Conservation (phyloP, 176 grass and related monocot genomes). For the Oryza officinalis region DNA sequence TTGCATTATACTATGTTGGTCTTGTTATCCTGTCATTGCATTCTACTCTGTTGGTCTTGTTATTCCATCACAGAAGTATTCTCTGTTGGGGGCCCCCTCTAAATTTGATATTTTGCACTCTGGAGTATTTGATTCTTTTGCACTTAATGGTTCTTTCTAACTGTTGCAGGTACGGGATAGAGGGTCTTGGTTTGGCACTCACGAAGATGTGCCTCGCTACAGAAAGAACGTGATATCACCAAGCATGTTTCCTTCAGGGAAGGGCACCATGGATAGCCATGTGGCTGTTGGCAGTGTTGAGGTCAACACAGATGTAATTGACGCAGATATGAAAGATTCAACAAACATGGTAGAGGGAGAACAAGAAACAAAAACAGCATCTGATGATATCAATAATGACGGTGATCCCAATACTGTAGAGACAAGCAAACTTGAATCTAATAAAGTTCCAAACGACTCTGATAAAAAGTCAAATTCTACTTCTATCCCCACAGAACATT, state of each 20-base stretch:
- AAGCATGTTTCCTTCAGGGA: constrained; percentile 95
- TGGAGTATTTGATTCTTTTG: constrained; percentile 6
- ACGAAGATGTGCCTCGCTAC: constrained; percentile 79
- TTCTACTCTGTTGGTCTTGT: constrained; percentile 9
- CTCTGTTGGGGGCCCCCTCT: neutral
- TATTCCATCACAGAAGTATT: neutral
- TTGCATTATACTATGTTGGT: constrained; percentile 1
- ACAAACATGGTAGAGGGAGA: constrained; percentile 23
- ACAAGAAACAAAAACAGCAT: constrained; percentile 28
- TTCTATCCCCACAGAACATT: constrained; percentile 52
- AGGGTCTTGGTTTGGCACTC: constrained; percentile 78
- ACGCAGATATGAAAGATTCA: constrained; percentile 41
- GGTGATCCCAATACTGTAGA: constrained; percentile 5
- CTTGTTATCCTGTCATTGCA: neutral
- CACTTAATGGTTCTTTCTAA: constrained; percentile 11
- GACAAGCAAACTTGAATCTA: constrained; percentile 23
- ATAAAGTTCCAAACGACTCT: constrained; percentile 20
- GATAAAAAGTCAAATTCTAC: constrained; percentile 31
- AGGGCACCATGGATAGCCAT: constrained; percentile 46
- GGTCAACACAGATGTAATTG: constrained; percentile 35
- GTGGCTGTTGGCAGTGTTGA: constrained; percentile 22
- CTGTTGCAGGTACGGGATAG: constrained; percentile 75
- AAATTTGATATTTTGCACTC: constrained; percentile 21
- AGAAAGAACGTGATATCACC: constrained; percentile 68
- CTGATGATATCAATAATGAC: neutral